Evolutionary conservation across 257 asterid genomes (phyloP), one percentile per base, ranked within the genome.

Genomic region (Nicotiana otophora): DNA sequence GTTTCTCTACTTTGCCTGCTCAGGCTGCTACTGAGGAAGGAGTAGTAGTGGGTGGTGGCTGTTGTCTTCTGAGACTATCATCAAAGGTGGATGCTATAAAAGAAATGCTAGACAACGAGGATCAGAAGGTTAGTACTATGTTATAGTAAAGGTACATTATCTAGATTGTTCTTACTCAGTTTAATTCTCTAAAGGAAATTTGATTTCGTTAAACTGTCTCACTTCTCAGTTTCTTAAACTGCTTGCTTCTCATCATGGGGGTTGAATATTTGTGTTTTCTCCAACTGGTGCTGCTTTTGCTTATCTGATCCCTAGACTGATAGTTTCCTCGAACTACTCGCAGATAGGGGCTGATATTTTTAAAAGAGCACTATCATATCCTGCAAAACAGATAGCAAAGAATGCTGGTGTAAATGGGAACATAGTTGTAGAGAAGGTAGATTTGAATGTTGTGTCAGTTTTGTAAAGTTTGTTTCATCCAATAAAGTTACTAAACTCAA

Each of bases 1-100:
- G 5, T 23, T 72, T 12, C 54, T 85, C 19, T 64, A 8, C 54
- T 11, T 76, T 83, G 26, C 33, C 75, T 33, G 78, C 57, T 77
- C 80, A 94, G 98, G 97, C 97, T 1, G 97, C 98, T 33, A 92
- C 92, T 6, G 97, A 93, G 89, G 98, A 94, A 90, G 97, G 98
- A 80, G 92, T 94, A 11, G 97, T 94, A 1, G 96, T 94, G 75
- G 97, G 98, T 1, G 98, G 97, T 1, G 97, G 96, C 17, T 94
- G 97, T 83, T 94, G 98, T 88, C 94, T 94, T 34, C 85, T 94
- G 63, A 85, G 98, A 85, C 91, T 94, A 72, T 87, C 98, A 7
- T 83, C 87, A 30, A 94, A 92, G 89, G 92, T 93, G 48, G 89
- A 88, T 66, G 78, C 80, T 65, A 84, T 92, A 78, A 92, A 84